Evolutionary conservation across 805 yeast species (phyloP), one percentile per base, ranked within the genome.

Genomic region (Candida glaebosa): DNA sequence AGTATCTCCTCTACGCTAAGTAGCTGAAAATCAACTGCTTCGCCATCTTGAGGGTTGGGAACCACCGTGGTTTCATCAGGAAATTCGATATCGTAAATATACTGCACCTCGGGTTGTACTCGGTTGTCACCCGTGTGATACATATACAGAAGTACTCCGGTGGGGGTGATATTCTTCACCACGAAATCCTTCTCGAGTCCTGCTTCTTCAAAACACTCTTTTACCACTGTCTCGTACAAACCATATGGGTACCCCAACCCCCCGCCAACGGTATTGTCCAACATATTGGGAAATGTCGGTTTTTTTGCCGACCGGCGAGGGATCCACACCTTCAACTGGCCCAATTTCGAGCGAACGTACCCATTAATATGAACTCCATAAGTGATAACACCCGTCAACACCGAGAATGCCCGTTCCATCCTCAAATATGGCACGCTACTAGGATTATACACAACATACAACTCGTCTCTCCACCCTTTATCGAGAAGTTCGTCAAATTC

Each of bases 201-300:
- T 0, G 96, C 98, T 54, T 93, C 99, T 54, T 93, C 99, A 45
- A 69, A 71, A 53, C 95, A 80, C 58, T 93, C 99, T 57, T 93
- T 93, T 15, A 86, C 50, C 3, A 82, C 79, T 0, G 97, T 91
- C 35, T 87, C 96, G 54, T 69, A 64, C 2, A 81, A 66, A 0
- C 89, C 87, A 49, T 78, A 69, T 0, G 96, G 96, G 58, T 82
- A 73, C 0, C 95, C 96, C 3, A 93, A 54, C 0, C 99, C 99
- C 1, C 99, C 99, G 0, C 96, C 99, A 5, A 93, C 86, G 1
- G 95, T 88, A 59, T 90, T 91, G 59, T 93, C 99, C 30, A 90
- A 73, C 85, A 79, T 84, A 0, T 86, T 84, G 0, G 99, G 98
- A 65, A 79, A 91, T 0, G 99, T 93, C 14, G 83, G 83, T 59